Percentiles rank a stretch among this genome's conserved stretches.
phyloP scores from a whole-genome alignment of 768 basidiomycete genomes.

The Tulasnella sp. region DNA sequence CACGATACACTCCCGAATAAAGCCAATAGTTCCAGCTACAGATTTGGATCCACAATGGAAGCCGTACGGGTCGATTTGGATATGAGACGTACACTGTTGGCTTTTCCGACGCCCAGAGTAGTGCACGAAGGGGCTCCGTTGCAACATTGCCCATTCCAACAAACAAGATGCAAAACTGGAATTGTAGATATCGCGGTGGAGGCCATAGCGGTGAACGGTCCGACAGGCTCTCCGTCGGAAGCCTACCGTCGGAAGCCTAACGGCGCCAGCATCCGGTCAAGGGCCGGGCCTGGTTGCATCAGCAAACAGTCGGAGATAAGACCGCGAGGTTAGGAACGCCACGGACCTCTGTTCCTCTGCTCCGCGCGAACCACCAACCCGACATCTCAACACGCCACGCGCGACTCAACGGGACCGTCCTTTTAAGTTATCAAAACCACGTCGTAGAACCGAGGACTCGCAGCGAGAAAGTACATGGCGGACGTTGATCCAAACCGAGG shows the following conservation, averaged over 20 bases:
- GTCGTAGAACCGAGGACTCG: background rate
- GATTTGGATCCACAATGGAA: too few species aligned
- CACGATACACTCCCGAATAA: too few species aligned
- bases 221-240: background rate
- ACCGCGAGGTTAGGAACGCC: background rate
- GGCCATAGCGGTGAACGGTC: background rate
- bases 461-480: background rate
- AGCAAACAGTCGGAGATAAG: background rate
- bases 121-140: background rate
- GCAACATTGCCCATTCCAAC: background rate
- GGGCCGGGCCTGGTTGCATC: background rate
- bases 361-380: background rate
- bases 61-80: too few species aligned
- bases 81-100: too few species aligned
- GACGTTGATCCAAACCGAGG: constrained; percentile 1
- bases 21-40: too few species aligned
- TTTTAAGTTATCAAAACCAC: background rate
- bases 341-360: background rate
- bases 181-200: background rate
- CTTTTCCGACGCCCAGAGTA: background rate
- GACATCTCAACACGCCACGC: background rate
- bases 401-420: background rate
- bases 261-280: too few species aligned
- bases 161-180: background rate
- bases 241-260: background rate